These are phyloP conservation scores for Chloropicon primus DNA, from an alignment of 139 green algal genomes.

Conservation along the genomic window DNA sequence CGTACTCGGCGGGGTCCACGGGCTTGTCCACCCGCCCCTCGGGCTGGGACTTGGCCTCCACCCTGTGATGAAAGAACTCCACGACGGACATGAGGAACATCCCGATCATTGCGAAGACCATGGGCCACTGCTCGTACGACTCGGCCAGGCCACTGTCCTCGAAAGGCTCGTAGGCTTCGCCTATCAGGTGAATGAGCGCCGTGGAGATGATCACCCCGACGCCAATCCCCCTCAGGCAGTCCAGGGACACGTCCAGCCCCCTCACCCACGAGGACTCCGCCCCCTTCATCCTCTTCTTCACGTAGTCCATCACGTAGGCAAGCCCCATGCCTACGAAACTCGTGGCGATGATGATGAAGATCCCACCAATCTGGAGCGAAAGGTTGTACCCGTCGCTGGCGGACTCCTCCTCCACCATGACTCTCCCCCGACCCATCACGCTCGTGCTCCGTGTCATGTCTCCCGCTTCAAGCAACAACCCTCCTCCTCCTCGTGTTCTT, in stretches of 20 bases:
- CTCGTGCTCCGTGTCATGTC: too few species aligned
- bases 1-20: neutral
- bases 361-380: neutral
- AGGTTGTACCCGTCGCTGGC: neutral
- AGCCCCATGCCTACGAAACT: neutral
- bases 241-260: neutral
- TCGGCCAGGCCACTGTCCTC: neutral
- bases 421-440: too few species aligned
- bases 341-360: neutral
- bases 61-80: neutral
- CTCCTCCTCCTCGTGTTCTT: too few species aligned
- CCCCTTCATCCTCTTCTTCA: too few species aligned
- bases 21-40: too few species aligned
- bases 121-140: neutral
- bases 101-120: neutral
- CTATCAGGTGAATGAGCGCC: neutral
- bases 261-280: neutral
- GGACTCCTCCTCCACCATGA: neutral
- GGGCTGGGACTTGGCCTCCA: neutral
- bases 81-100: neutral
- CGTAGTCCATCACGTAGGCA: too few species aligned
- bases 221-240: neutral
- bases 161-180: neutral
- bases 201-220: neutral
- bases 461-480: too few species aligned